phyloP scores from a whole-genome alignment of 768 basidiomycete genomes.

The Suillus variegatus region DNA sequence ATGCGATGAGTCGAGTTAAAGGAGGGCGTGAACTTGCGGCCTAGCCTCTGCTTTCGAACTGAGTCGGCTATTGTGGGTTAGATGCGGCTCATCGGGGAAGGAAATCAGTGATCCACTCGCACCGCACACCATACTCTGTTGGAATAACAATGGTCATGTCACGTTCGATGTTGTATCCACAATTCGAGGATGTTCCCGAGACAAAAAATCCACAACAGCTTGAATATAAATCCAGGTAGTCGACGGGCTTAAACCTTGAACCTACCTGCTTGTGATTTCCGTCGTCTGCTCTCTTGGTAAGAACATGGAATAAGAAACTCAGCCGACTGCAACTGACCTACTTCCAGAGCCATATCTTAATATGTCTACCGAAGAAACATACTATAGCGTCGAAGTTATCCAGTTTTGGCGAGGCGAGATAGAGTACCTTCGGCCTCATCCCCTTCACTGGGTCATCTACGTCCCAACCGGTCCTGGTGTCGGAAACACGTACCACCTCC shows the following conservation, averaged over 20 bases:
- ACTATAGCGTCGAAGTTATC: slow-evolving; percentile 26
- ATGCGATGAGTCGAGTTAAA: neutral
- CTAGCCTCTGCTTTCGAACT: neutral
- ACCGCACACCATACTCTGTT: neutral
- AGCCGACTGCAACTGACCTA: neutral
- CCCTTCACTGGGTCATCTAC: slow-evolving; percentile 33
- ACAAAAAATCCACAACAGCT: neutral
- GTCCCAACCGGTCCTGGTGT: slow-evolving; percentile 20
- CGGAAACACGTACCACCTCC: slow-evolving; percentile 30
- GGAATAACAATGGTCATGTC: neutral
- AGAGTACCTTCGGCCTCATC: slow-evolving; percentile 16
- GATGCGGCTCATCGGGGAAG: neutral
- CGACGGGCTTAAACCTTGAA: neutral
- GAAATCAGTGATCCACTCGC: neutral
- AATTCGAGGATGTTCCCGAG: neutral
- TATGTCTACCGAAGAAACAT: slow-evolving; percentile 20
- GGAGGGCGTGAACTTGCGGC: neutral
- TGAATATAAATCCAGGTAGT: neutral
- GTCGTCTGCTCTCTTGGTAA: neutral
- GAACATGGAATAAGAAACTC: neutral
- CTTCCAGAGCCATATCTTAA: neutral
- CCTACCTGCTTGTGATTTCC: neutral
- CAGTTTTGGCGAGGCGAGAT: slow-evolving; percentile 31
- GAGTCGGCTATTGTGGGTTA: neutral
- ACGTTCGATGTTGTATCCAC: neutral